These are phyloP conservation scores for Xylariales sp. DNA, from an alignment of 2,329 filamentous ascomycete species.

Conservation along the genomic window DNA sequence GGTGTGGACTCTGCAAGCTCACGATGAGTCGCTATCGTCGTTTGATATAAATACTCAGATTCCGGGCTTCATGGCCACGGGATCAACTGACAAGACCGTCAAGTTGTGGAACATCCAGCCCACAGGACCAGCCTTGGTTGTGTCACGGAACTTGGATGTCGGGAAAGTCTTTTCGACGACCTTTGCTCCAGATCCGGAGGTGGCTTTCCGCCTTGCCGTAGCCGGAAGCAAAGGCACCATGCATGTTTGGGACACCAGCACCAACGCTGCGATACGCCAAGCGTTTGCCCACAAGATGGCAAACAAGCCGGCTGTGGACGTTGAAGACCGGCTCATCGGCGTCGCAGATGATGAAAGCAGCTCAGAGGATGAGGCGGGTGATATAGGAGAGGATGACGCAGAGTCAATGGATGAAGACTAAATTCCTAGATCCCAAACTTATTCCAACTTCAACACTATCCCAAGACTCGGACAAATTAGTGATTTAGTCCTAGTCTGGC, in stretches of 20 bases:
- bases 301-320: constrained; percentile 50
- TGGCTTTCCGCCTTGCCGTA: constrained; percentile 87
- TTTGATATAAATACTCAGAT: constrained; percentile 90
- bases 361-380: constrained; percentile 39
- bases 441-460: constrained; percentile 1
- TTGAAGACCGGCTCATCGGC: constrained; percentile 73
- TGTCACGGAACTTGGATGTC: constrained; percentile 85
- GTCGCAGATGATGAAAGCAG: constrained; percentile 62
- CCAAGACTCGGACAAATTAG: too few relatives aligned
- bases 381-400: constrained; percentile 40
- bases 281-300: constrained; percentile 74
- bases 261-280: constrained; percentile 79
- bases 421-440: constrained; percentile 7
- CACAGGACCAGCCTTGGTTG: constrained; percentile 81
- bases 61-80: constrained; percentile 89
- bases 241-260: constrained; percentile 95
- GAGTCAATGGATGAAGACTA: constrained; percentile 57
- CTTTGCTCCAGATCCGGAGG: constrained; percentile 86
- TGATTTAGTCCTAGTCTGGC: too few relatives aligned
- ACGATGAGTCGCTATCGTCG: constrained; percentile 84
- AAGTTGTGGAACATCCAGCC: constrained; percentile 93
- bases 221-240: constrained; percentile 91
- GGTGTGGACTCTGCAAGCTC: constrained; percentile 91
- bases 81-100: constrained; percentile 88
- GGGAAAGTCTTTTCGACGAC: constrained; percentile 89